A percentile compares a stretch with the other conserved stretches of the same genome.
These are phyloP conservation scores for Aspergillus cristatus DNA, from an alignment of 495 filamentous ascomycete genomes.

Conservation along the genomic window DNA sequence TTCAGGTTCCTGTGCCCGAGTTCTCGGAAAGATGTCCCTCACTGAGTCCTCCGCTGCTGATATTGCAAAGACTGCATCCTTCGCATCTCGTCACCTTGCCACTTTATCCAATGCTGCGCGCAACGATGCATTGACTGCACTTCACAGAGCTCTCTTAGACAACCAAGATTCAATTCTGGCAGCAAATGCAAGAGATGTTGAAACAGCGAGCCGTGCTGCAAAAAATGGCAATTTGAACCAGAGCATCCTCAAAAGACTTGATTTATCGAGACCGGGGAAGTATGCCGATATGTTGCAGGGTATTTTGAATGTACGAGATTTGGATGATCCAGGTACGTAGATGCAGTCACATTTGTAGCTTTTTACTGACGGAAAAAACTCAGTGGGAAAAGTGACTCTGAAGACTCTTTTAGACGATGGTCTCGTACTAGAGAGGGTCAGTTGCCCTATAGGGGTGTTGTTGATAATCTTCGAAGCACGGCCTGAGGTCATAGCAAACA, in stretches of 20 bases:
- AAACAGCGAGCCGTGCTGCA: constrained; percentile 60
- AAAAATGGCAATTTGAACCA: constrained; percentile 65
- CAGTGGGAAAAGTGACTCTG: constrained; percentile 78
- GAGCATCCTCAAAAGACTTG: constrained; percentile 84
- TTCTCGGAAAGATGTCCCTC: constrained; percentile 50
- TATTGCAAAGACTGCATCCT: constrained; percentile 58
- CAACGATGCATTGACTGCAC: constrained; percentile 74
- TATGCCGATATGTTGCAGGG: constrained; percentile 97
- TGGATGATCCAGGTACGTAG: constrained; percentile 77
- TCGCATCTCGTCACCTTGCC: constrained; percentile 60
- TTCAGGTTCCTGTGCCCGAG: no score
- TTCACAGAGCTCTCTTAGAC: constrained; percentile 60
- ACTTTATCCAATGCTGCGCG: constrained; percentile 55
- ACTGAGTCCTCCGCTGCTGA: constrained; percentile 61
- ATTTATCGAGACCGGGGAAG: constrained; percentile 77
- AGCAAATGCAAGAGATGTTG: constrained; percentile 78
- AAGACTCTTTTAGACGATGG: constrained; percentile 84
- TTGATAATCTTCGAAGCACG: constrained; percentile 97
- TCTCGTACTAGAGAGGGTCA: constrained; percentile 72
- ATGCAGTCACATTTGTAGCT: not conserved
- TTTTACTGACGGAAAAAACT: constrained; percentile 7
- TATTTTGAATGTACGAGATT: constrained; percentile 76
- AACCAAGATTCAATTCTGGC: constrained; percentile 67
- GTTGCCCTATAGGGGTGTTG: constrained; percentile 90
- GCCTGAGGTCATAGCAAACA: constrained; percentile 98